Conservation (phyloP, 306 rosid species). For the Cucurbita pepo region DNA sequence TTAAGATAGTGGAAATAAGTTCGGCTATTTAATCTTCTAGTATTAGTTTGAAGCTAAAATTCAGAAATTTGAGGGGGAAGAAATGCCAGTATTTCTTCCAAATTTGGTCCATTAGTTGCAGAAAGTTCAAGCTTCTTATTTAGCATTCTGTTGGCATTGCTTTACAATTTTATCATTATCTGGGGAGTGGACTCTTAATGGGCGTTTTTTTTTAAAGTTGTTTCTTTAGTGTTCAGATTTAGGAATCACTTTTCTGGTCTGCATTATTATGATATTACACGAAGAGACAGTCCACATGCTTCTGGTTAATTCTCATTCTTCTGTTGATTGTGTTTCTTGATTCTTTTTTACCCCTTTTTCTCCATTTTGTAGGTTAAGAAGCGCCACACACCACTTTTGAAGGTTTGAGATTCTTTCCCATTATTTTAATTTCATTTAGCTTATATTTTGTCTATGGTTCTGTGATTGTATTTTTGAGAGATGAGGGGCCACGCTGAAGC, state of each 20-base stretch:
- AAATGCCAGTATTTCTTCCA: not conserved
- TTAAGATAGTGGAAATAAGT: not conserved
- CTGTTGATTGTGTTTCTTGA: constrained; percentile 13
- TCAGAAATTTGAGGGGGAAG: not conserved
- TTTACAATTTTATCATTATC: not conserved
- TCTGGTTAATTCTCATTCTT: not conserved
- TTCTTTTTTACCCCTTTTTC: constrained; percentile 1
- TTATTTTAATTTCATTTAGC: not conserved
- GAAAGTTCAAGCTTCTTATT: not conserved
- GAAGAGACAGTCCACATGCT: not conserved
- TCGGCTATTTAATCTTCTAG: not conserved
- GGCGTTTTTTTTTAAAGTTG: not conserved
- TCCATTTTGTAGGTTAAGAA: constrained; percentile 52
- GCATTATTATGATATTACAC: not conserved
- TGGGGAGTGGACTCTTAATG: not conserved
- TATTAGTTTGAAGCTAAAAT: not conserved
- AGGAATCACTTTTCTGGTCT: not conserved
- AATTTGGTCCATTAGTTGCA: not conserved
- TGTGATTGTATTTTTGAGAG: not conserved
- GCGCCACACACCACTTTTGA: constrained; percentile 64
- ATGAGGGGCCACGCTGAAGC: not conserved
- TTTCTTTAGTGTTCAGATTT: not conserved
- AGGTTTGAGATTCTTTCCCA: constrained; percentile 40
- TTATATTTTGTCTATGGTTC: not conserved
- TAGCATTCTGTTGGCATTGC: not conserved